Percentiles rank a stretch among this genome's conserved stretches.
phyloP scores from a whole-genome alignment of 495 filamentous ascomycete species.

The Pyrenula massariospora region DNA sequence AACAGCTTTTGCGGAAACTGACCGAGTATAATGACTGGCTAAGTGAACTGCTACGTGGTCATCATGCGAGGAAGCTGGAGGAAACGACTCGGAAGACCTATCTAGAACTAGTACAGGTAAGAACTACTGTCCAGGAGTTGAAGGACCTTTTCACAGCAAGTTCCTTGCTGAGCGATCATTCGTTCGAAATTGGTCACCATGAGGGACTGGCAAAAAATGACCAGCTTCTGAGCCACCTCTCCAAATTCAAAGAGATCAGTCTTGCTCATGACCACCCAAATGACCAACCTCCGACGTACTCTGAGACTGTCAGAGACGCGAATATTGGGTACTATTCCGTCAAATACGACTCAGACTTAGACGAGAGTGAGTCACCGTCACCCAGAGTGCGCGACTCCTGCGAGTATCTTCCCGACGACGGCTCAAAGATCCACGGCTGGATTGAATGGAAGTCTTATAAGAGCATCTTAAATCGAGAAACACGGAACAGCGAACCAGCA shows the following conservation, averaged over 20 bases:
- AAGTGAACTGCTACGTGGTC: slow-evolving; percentile 3
- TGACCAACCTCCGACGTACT: background rate
- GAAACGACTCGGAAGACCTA: background rate
- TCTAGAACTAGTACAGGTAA: background rate
- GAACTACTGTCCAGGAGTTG: background rate
- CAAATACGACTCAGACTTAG: background rate
- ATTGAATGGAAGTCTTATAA: slow-evolving; percentile 9
- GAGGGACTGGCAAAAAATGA: background rate
- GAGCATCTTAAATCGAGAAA: background rate
- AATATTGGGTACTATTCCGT: background rate
- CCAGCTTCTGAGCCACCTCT: background rate
- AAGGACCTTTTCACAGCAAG: background rate
- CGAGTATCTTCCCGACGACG: background rate
- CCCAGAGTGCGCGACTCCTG: background rate
- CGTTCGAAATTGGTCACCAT: background rate
- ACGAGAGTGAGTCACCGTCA: background rate
- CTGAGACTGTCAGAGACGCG: background rate
- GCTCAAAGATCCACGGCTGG: slow-evolving; percentile 2
- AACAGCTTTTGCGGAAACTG: slow-evolving; percentile 3
- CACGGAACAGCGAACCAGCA: slow-evolving; percentile 1
- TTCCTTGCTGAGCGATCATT: background rate
- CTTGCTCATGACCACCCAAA: background rate
- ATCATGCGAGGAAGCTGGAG: slow-evolving; percentile 4
- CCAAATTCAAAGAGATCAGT: slow-evolving; percentile 2
- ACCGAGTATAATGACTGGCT: slow-evolving; percentile 6